Evolutionary conservation across 1,284 basidiomycete genomes (phyloP), one percentile per base, ranked within the genome.

Genomic region (Apiotrichum montevideense): DNA sequence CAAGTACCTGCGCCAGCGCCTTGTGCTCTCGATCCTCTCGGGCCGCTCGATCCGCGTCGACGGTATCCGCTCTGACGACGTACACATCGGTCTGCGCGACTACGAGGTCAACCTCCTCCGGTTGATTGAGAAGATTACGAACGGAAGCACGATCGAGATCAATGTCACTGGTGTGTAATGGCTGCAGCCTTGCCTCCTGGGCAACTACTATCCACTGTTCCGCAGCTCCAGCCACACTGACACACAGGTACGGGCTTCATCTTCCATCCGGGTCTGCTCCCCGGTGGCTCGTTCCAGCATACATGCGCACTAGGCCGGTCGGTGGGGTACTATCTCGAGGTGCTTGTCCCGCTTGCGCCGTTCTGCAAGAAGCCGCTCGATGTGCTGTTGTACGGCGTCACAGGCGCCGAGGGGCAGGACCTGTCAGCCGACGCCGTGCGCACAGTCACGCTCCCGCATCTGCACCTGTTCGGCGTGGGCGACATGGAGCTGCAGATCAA

Each of bases 131-230:
- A 93, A 92, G 70, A 79, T 90, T 2, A 96, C 94, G 4, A 98
- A 98, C 80, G 96, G 96, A 1, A 91, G 90, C 6, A 79, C 90
- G 33, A 90, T 98, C 61, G 96, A 98, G 73, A 98, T 99, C 56
- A 95, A 90, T 2, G 88, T 95, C 15, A 98, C 96, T 11, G 91
- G 90, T 90, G 62, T 58, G 82, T 68, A 21, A 6, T 15, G 21
- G 21, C 21, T 21, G 21, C 21, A 21, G 21, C 21, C 21, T 21
- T 21, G 21, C 21, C 21, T 21, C 21, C 21, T 21, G 21, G 21
- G 21, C 21, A 21, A 21, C 21, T 21, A 21, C 21, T 21, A 21
- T 21, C 21, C 21, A 21, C 21, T 35, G 32, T 10, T 21, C 7
- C 3, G 37, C 37, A 35, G 14, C 8, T 39, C 37, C 7, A 39